These are phyloP conservation scores for Onygena corvina DNA, from an alignment of 2,329 filamentous ascomycete species.

Conservation along the genomic window DNA sequence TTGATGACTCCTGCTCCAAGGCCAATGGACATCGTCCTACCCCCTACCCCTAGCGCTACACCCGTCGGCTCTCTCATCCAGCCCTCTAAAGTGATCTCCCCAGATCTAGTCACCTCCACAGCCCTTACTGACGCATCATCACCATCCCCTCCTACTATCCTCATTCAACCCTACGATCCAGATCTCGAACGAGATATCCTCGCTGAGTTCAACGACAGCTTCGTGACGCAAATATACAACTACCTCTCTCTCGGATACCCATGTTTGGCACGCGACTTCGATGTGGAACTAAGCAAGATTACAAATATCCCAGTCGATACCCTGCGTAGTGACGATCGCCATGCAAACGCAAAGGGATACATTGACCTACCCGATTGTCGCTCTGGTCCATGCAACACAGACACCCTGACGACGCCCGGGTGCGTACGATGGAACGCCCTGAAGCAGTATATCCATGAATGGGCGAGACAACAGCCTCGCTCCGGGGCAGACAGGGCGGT, in stretches of 20 bases:
- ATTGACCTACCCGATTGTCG: slow-evolving; percentile 40
- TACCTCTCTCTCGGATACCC: slow-evolving; percentile 91
- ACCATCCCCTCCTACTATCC: background rate
- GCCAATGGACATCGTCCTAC: background rate
- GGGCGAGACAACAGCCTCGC: slow-evolving; percentile 75
- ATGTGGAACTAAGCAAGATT: slow-evolving; percentile 75
- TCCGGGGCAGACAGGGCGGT: slow-evolving; percentile 42
- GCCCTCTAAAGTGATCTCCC: background rate
- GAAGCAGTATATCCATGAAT: slow-evolving; percentile 71
- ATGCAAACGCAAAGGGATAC: slow-evolving; percentile 57
- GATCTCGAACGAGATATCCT: slow-evolving; percentile 29
- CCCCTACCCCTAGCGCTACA: background rate
- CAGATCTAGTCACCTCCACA: background rate
- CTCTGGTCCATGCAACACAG: slow-evolving; percentile 16
- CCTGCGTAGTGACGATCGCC: slow-evolving; percentile 58
- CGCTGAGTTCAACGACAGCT: slow-evolving; percentile 65
- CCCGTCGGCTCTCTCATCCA: background rate
- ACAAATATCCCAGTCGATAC: slow-evolving; percentile 56
- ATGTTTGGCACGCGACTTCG: slow-evolving; percentile 67
- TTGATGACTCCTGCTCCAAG: background rate
- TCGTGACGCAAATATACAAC: slow-evolving; percentile 94
- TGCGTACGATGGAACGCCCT: slow-evolving; percentile 76
- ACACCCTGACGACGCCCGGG: slow-evolving; percentile 31
- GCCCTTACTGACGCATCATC: slow-evolving; percentile 8
- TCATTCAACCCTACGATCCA: slow-evolving; percentile 3